Conservation (phyloP, 306 rosid genomes). For the Benincasa hispida region DNA sequence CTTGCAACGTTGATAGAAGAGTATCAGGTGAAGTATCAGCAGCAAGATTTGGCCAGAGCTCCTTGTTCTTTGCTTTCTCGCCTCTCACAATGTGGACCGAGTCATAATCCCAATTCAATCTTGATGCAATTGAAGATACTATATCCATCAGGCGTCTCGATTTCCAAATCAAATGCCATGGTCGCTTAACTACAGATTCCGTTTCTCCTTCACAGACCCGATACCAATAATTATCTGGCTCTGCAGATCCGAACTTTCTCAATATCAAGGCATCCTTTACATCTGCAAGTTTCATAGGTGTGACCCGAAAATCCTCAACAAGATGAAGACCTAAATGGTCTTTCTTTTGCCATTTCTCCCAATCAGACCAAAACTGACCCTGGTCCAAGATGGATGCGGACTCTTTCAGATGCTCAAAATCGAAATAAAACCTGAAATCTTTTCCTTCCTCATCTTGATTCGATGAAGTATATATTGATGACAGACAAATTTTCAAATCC, state of each 20-base stretch:
- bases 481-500: conserved; percentile 87
- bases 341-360: conserved; percentile 72
- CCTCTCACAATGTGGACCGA: conserved; percentile 90
- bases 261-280: conserved; percentile 65
- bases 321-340: conserved; percentile 56
- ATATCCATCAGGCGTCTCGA: conserved; percentile 89
- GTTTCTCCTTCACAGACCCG: conserved; percentile 98
- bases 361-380: conserved; percentile 84
- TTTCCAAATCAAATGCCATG: conserved; percentile 95
- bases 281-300: conserved; percentile 72
- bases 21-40: conserved; percentile 69
- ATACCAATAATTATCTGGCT: conserved; percentile 95
- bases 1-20: conserved; percentile 57
- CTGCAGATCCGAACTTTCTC: conserved; percentile 84
- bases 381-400: conserved; percentile 81
- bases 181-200: conserved; percentile 74
- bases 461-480: conserved; percentile 66
- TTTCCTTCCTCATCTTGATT: conserved; percentile 86
- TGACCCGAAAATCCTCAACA: conserved; percentile 69
- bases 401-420: conserved; percentile 90
- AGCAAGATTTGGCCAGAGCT: conserved; percentile 95
- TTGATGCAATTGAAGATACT: conserved; percentile 72
- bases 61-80: conserved; percentile 78
- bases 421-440: conserved; percentile 93
- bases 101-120: conserved; percentile 87